A percentile compares a stretch with the other conserved stretches of the same genome.
These are phyloP conservation scores for Kentomonas sorsogonicus DNA, from an alignment of 208 protist species.

Conservation along the genomic window DNA sequence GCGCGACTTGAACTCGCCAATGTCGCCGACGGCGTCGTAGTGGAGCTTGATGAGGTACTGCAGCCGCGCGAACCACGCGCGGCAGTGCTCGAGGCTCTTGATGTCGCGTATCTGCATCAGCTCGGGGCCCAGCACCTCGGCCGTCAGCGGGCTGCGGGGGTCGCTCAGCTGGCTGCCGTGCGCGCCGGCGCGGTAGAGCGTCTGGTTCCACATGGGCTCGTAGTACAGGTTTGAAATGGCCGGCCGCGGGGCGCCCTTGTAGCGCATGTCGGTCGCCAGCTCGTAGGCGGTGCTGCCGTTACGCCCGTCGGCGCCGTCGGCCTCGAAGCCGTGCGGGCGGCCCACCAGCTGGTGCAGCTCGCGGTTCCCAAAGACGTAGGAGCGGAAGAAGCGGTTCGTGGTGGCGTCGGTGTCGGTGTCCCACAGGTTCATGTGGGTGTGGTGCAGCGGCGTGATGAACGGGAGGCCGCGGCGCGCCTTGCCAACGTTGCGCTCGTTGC, in stretches of 20 bases:
- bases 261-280: slow-evolving; percentile 56
- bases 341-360: slow-evolving; percentile 75
- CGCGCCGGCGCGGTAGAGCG: slow-evolving; percentile 59
- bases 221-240: slow-evolving; percentile 80
- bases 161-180: slow-evolving; percentile 58
- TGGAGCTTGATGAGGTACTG: slow-evolving; percentile 76
- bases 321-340: slow-evolving; percentile 69
- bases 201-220: slow-evolving; percentile 73
- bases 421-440: slow-evolving; percentile 82
- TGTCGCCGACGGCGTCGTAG: slow-evolving; percentile 84
- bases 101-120: slow-evolving; percentile 70
- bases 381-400: slow-evolving; percentile 79
- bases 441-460: slow-evolving; percentile 71
- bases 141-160: slow-evolving; percentile 53
- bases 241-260: slow-evolving; percentile 62
- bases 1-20: slow-evolving; percentile 67
- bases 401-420: slow-evolving; percentile 84
- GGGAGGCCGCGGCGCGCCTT: slow-evolving; percentile 66
- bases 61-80: slow-evolving; percentile 82
- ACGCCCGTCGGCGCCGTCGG: slow-evolving; percentile 40
- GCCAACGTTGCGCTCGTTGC: slow-evolving; percentile 65
- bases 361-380: slow-evolving; percentile 70
- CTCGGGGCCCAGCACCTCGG: slow-evolving; percentile 68
- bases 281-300: slow-evolving; percentile 67
- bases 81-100: slow-evolving; percentile 77